These are phyloP conservation scores for Hondaea fermentalgiana DNA, from an alignment of 108 stramenopile genomes.

Conservation along the genomic window DNA sequence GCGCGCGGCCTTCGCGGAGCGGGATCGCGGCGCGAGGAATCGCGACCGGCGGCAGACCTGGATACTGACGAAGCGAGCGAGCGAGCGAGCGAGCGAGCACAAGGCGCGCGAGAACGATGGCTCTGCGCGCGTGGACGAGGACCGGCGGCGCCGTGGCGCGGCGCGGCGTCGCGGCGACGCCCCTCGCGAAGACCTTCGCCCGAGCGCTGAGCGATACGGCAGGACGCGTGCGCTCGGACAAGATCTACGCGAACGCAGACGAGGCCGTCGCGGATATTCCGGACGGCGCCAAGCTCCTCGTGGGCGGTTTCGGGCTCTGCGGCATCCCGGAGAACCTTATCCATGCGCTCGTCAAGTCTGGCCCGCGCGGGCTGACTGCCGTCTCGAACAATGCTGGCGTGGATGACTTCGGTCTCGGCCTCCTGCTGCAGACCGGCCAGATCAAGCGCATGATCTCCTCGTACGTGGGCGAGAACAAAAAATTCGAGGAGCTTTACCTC, in stretches of 20 bases:
- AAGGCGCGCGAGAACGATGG: too few species aligned
- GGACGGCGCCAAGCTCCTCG: constrained; percentile 22
- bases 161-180: too few species aligned
- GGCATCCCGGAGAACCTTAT: constrained; percentile 47
- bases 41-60: too few species aligned
- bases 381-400: constrained; percentile 72
- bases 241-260: constrained; percentile 20
- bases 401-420: constrained; percentile 67
- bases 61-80: too few species aligned
- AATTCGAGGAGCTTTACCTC: constrained; percentile 72
- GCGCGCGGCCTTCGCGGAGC: too few species aligned
- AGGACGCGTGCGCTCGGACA: neutral
- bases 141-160: too few species aligned
- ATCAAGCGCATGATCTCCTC: constrained; percentile 70
- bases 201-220: neutral
- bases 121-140: too few species aligned
- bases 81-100: too few species aligned
- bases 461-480: constrained; percentile 87
- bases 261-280: constrained; percentile 23
- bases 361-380: constrained; percentile 59
- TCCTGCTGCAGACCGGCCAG: constrained; percentile 63
- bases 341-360: constrained; percentile 21
- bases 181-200: too few species aligned
- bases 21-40: too few species aligned
- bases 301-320: constrained; percentile 44